A percentile compares a stretch with the other conserved stretches of the same genome.
Conservation (phyloP, 805 yeast species). For the Hanseniaspora clermontiae region DNA sequence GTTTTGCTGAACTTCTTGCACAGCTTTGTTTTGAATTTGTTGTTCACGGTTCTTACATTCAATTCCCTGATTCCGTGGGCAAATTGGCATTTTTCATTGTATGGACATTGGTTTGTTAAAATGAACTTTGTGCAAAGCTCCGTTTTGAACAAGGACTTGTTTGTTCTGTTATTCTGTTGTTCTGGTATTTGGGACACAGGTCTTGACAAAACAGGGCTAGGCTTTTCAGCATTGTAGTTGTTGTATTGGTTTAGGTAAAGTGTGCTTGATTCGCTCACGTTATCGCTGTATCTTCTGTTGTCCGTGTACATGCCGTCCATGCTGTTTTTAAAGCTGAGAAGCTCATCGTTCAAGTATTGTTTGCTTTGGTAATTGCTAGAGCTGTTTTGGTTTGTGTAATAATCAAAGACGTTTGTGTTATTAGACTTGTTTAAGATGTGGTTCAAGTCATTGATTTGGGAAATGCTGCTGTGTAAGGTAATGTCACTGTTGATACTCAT, state of each 20-base stretch:
- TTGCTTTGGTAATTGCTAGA: not conserved
- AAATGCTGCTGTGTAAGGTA: constrained; percentile 4
- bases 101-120: constrained; percentile 64
- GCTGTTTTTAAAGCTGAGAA: not conserved
- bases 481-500: constrained; percentile 7
- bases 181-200: not conserved
- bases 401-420: not conserved
- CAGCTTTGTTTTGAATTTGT: constrained; percentile 83
- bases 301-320: not conserved
- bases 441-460: constrained; percentile 10
- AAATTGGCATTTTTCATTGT: constrained; percentile 84
- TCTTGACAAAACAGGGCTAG: not conserved
- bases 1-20: constrained; percentile 77
- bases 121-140: constrained; percentile 75
- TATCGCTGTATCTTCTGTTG: constrained; percentile 2
- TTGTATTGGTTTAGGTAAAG: not conserved
- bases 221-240: not conserved
- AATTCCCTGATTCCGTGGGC: constrained; percentile 80
- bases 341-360: constrained; percentile 3
- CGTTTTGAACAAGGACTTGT: constrained; percentile 73
- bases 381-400: not conserved
- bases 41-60: constrained; percentile 50
- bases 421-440: not conserved
- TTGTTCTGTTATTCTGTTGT: constrained; percentile 21
- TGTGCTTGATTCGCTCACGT: not conserved